A percentile compares a stretch with the other conserved stretches of the same genome.
Evolutionary conservation across 2,329 filamentous ascomycete genomes (phyloP).

Genomic region (Aspergillus ustus): DNA sequence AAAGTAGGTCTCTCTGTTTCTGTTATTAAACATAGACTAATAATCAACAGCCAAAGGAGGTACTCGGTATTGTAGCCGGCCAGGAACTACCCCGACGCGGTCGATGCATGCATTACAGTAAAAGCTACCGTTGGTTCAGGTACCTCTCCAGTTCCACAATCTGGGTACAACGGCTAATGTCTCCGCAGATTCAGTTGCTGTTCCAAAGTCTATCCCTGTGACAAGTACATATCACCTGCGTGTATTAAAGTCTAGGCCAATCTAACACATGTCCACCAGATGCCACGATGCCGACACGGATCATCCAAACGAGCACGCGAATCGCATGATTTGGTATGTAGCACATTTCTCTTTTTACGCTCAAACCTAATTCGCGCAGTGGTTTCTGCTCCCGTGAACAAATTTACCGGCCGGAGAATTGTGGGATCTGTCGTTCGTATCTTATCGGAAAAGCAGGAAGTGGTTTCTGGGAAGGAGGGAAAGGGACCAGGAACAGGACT

Average conservation of each 20-base stretch:
- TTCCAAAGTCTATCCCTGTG: constrained; percentile 61
- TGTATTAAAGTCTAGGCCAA: background rate
- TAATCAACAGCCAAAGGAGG: constrained; percentile 49
- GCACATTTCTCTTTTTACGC: background rate
- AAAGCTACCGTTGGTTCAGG: constrained; percentile 62
- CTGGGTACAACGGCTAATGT: constrained; percentile 7
- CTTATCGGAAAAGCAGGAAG: constrained; percentile 68
- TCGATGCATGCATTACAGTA: constrained; percentile 59
- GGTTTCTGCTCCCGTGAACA: constrained; percentile 81
- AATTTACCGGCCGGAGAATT: constrained; percentile 76
- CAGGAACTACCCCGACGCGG: constrained; percentile 59
- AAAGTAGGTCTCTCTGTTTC: constrained; percentile 38
- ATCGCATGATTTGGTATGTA: constrained; percentile 74
- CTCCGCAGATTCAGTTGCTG: constrained; percentile 59
- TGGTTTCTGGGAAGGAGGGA: constrained; percentile 88
- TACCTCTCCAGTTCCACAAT: constrained; percentile 28
- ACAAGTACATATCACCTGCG: constrained; percentile 48
- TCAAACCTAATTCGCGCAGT: constrained; percentile 29
- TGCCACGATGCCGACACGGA: constrained; percentile 76
- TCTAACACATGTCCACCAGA: constrained; percentile 39
- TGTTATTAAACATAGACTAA: background rate
- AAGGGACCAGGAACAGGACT: constrained; percentile 73
- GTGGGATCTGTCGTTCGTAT: constrained; percentile 71
- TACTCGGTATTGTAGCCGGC: constrained; percentile 59
- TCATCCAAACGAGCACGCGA: constrained; percentile 80